Evolutionary conservation across 2,329 filamentous ascomycete genomes (phyloP), one percentile per base, ranked within the genome.

Genomic region (Ophiostoma piceae): DNA sequence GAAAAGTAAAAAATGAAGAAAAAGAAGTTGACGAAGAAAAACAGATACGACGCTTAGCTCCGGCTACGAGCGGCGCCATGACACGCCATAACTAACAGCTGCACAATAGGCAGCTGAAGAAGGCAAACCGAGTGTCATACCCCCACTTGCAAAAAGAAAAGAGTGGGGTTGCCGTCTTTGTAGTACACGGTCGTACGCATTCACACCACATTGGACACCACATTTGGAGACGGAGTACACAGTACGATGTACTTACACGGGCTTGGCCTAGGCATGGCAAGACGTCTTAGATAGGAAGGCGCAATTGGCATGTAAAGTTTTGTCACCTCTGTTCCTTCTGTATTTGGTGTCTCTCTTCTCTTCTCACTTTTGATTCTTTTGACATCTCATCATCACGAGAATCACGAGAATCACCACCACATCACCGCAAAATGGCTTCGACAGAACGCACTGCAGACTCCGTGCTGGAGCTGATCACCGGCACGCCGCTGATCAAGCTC

Each of bases 401-500:
- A 35, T 8, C 26, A 29, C 65, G 14, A 35, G 16, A n/a, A 54
- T 12, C 39, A n/a, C 32, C n/a, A n/a, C n/a, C n/a, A n/a, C n/a
- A 32, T 19, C 26, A 22, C 67, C 35, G 69, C 16, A 35, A 35
- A 35, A 71, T 71, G 70, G 66, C 70, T 68, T 47, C 70, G 32
- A 57, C 67, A 43, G 65, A 60, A 43, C 65, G 65, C 43, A 65
- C 54, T 29, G 39, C 60, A n/a, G 66, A 67, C 19, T 74, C 73
- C 37, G 70, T 69, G 26, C 70, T 74, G 65, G 89, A 97, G 80
- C 88, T 97, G 74, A 97, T 99, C 76, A 94, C 94, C 77, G 94
- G 96, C 80, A 97, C 94, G 57, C 95, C 95, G n/a, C 88, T 99
- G 69, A 92, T 99, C 60, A 90, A 91, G 67, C 85, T 99, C 73